Conservation (phyloP, 2,329 filamentous ascomycete species). For the Cladobotryum protrusum region DNA sequence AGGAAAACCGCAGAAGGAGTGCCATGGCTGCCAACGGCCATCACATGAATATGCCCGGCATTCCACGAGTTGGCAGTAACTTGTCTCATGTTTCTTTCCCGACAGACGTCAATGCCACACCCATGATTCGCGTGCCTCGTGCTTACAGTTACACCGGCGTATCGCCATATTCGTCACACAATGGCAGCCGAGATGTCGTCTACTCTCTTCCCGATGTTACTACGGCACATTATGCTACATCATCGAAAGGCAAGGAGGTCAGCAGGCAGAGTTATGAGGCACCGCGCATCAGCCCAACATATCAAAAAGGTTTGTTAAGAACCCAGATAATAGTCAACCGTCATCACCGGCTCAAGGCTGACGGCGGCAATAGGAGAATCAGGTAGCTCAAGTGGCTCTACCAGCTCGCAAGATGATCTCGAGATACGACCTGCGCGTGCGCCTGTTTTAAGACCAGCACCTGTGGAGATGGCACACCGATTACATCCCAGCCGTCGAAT, state of each 20-base stretch:
- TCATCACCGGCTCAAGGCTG: constrained; percentile 1
- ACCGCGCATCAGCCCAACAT: constrained; percentile 30
- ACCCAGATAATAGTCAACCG: background rate
- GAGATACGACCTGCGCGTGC: constrained; percentile 29
- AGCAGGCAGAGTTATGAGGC: constrained; percentile 26
- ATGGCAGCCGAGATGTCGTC: constrained; percentile 24
- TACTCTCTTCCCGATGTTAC: constrained; percentile 23
- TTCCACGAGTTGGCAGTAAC: constrained; percentile 42
- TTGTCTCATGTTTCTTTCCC: constrained; percentile 44
- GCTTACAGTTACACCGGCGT: constrained; percentile 39
- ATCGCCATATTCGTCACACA: constrained; percentile 23
- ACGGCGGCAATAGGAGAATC: constrained; percentile 10
- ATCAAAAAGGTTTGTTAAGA: constrained; percentile 30
- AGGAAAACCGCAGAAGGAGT: constrained; percentile 44
- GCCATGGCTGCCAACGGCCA: constrained; percentile 38
- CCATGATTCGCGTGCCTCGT: constrained; percentile 34
- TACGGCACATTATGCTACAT: constrained; percentile 18
- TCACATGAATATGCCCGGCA: constrained; percentile 31
- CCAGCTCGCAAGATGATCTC: constrained; percentile 34
- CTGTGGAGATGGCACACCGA: constrained; percentile 12
- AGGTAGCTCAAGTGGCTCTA: constrained; percentile 33
- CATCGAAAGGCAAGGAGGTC: constrained; percentile 39
- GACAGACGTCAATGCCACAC: constrained; percentile 32
- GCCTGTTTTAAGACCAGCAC: constrained; percentile 6
- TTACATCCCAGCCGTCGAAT: constrained; percentile 24